Percentiles rank a stretch among this genome's conserved stretches.
phyloP scores from a whole-genome alignment of 1,284 basidiomycete species.

The Pseudozyma hubeiensis region DNA sequence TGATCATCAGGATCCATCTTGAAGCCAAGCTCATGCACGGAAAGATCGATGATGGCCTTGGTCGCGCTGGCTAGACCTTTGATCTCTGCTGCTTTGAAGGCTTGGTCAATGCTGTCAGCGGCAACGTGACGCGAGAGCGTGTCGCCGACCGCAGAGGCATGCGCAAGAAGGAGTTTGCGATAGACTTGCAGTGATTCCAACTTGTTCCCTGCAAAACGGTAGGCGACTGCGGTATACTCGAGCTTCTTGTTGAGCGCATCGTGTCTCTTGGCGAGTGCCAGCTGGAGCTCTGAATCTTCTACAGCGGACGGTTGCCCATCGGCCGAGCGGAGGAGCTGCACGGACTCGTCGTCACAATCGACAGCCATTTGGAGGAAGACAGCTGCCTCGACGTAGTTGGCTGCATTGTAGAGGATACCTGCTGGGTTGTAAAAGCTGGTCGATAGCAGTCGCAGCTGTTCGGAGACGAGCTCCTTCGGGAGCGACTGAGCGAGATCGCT shows the following conservation, averaged over 20 bases:
- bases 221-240: conserved; percentile 45
- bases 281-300: conserved; percentile 16
- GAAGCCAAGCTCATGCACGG: conserved; percentile 42
- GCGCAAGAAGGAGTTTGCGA: conserved; percentile 13
- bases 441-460: conserved; percentile 54
- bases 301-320: neutral
- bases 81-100: conserved; percentile 16
- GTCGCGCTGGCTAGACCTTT: conserved; percentile 17
- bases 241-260: conserved; percentile 33
- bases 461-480: conserved; percentile 12
- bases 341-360: conserved; percentile 36
- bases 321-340: conserved; percentile 6
- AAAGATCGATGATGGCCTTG: conserved; percentile 40
- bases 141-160: neutral
- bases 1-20: conserved; percentile 24
- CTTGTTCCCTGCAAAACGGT: conserved; percentile 39
- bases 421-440: conserved; percentile 69
- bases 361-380: conserved; percentile 59
- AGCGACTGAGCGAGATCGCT: conserved; percentile 8
- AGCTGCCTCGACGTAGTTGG: conserved; percentile 55
- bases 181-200: conserved; percentile 24
- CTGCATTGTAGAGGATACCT: conserved; percentile 67
- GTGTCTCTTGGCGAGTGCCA: conserved; percentile 10
- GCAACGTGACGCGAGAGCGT: conserved; percentile 9
- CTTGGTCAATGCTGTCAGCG: conserved; percentile 19